Evolutionary conservation across 805 yeast genomes (phyloP), one percentile per base, ranked within the genome.

Genomic region (Suhomyces canberraensis): DNA sequence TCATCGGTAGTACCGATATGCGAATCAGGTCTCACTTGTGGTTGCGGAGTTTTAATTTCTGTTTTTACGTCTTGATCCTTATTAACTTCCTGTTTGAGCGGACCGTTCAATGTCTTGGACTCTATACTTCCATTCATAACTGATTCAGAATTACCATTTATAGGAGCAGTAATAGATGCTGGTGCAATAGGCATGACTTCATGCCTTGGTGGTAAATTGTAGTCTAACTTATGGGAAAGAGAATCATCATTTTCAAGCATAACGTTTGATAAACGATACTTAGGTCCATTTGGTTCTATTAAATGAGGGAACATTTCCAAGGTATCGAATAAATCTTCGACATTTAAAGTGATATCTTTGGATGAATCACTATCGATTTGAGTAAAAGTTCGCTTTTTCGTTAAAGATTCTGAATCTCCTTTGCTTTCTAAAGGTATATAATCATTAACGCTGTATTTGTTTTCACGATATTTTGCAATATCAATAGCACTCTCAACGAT

Each of bases 401-500:
- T 20, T 16, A 32, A 29, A 19, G 36, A 25, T 8, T 33, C 46
- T 7, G 33, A 17, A 25, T 54, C 36, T 31, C 47, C 49, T 15
- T 41, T 30, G 3, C 44, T 41, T 20, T 33, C 41, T 25, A 31
- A 31, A 13, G 60, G 49, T 7, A 64, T 42, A 35, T 65, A 63
- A 39, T 61, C 69, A 44, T 62, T 60, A 37, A 55, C 53, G 32
- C 62, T 60, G 51, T 65, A 64, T 40, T 71, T 74, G 31, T 68
- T 65, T 45, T 71, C 73, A 33, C 89, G 64, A 49, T 78, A 79
- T 42, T 81, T 73, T 5, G 82, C 83, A 2, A 80, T 74, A 51
- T 85, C 95, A 29, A 87, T 74, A 2, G 88, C 78, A 45, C 78
- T 76, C 50, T 87, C 93, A 4, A 91, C 61, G 8, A 90, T 66